Conservation (phyloP, 1,139 yeast genomes). For the Pichia sp. region DNA sequence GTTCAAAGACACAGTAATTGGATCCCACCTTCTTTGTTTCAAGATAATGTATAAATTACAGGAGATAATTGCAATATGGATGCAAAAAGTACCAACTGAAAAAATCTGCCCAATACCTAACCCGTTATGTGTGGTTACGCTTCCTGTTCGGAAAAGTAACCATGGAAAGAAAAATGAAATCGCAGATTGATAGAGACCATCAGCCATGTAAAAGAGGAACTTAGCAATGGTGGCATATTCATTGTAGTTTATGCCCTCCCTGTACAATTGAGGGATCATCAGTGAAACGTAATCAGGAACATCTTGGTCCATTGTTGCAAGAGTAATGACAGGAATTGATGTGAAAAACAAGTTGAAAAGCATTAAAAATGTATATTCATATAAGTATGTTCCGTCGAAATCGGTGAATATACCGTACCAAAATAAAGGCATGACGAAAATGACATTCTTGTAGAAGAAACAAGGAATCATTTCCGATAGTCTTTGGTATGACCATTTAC, state of each 20-base stretch:
- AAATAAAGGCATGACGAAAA: conserved; percentile 56
- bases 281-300: conserved; percentile 54
- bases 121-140: conserved; percentile 47
- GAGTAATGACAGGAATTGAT: conserved; percentile 55
- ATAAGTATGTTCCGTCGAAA: conserved; percentile 59
- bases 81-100: conserved; percentile 51
- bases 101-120: conserved; percentile 52
- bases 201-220: conserved; percentile 54
- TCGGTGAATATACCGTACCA: conserved; percentile 57
- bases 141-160: conserved; percentile 40
- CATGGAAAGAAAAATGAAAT: conserved; percentile 54
- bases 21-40: conserved; percentile 60
- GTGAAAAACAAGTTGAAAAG: conserved; percentile 63
- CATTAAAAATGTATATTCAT: conserved; percentile 60
- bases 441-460: conserved; percentile 59
- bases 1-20: conserved; percentile 47
- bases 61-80: conserved; percentile 46
- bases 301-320: conserved; percentile 60
- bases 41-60: conserved; percentile 51
- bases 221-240: conserved; percentile 49
- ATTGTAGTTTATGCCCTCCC: conserved; percentile 40
- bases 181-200: conserved; percentile 56
- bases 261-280: conserved; percentile 55
- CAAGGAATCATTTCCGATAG: conserved; percentile 63
- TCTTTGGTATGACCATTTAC: conserved; percentile 61